Conservation (phyloP, 148 eudicot genomes). For the Talinum fruticosum region DNA sequence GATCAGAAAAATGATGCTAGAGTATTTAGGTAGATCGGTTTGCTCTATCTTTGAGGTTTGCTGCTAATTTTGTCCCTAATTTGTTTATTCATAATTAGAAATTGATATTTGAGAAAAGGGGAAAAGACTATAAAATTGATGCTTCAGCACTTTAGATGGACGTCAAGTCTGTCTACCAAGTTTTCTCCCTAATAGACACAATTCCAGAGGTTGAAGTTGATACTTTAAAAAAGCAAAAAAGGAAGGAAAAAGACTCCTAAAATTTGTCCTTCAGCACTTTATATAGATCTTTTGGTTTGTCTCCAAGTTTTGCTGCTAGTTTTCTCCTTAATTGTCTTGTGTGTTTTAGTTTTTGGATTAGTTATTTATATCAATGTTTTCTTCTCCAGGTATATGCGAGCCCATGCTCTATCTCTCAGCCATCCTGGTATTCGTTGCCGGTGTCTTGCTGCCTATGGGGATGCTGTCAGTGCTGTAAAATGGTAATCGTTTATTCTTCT, state of each 20-base stretch:
- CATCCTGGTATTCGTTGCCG: constrained; percentile 99
- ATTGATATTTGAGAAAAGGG: too few relatives aligned
- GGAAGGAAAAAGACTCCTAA: background rate
- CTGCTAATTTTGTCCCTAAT: background rate
- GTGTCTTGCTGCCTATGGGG: constrained; percentile 98
- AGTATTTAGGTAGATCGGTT: too few relatives aligned
- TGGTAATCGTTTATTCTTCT: constrained; percentile 39
- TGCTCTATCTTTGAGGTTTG: background rate
- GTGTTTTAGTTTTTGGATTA: background rate
- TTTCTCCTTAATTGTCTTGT: background rate
- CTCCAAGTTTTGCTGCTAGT: background rate
- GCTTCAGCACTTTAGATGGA: background rate
- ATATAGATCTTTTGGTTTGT: background rate
- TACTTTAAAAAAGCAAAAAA: background rate
- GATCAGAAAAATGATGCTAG: background rate
- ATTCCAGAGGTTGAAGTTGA: background rate
- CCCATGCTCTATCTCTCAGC: constrained; percentile 92
- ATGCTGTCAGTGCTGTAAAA: constrained; percentile 99
- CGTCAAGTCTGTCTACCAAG: too few relatives aligned
- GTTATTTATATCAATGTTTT: background rate
- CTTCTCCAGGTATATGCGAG: constrained; percentile 64
- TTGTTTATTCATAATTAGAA: background rate
- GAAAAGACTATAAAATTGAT: too few relatives aligned
- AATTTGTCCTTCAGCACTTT: background rate
- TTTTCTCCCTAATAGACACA: background rate